Evolutionary conservation across 495 filamentous ascomycete species (phyloP), one percentile per base, ranked within the genome.

Genomic region (Talaromyces proteolyticus): DNA sequence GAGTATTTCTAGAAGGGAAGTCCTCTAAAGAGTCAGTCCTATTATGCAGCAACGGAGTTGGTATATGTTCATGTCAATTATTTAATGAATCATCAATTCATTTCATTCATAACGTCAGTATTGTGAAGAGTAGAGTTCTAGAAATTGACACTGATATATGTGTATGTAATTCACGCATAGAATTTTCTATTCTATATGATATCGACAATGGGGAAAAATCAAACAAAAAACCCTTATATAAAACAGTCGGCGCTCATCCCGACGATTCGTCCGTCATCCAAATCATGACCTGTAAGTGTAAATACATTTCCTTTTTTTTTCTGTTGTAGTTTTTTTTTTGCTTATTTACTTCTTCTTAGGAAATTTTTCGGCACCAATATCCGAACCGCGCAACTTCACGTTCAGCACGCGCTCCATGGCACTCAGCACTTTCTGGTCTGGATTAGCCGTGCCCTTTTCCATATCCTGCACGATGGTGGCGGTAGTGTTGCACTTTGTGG

Each of bases 401-500:
- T 89, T 89, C 51, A 95, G 78, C 47, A 88, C 82, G 52, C 84
- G 79, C 79, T 95, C 90, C 81, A 95, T 87, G 55, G 77, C 71
- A 51, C 69, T 65, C 23, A 95, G 75, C 42, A 94, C 74, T 80
- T 91, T 91, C 74, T 93, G 88, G 69, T 95, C 88, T 25, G 89
- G 88, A 20, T 81, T 63, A 52, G 87, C 89, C 58, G 80, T 78
- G 48, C 90, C 90, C 49, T 80, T 76, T 84, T 96, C 91, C 60
- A 92, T 90, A 62, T 89, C 84, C 63, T 88, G 87, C 52, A 96
- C 75, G 54, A 91, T 73, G 53, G 79, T 80, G 34, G 78, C 77
- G 41, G 89, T 91, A 53, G 86, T 89, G 76, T 95, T 95, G 75
- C 88, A 89, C 77, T 91, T 92, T 55, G 84, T 92, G 44, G 91